Evolutionary conservation across 495 filamentous ascomycete genomes (phyloP).

Genomic region (Filosporella fistucella): DNA sequence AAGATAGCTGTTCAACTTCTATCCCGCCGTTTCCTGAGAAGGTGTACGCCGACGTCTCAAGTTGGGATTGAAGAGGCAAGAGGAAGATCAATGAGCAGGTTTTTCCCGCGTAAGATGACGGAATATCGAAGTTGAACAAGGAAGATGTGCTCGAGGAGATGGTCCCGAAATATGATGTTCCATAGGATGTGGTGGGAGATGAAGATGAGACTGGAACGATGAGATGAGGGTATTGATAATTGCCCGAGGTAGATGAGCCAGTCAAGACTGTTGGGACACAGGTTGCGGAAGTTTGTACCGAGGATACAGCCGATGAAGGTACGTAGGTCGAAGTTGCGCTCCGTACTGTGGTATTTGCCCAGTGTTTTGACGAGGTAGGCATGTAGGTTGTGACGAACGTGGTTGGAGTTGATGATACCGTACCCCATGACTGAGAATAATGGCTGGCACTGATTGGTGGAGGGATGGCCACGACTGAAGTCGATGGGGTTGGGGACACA

Average conservation of each 20-base stretch:
- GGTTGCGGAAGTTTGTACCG: conserved; percentile 17
- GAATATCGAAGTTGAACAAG: conserved; percentile 68
- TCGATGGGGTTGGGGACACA: too few relatives aligned
- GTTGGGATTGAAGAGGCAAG: conserved; percentile 46
- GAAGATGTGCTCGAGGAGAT: conserved; percentile 49
- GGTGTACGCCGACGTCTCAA: conserved; percentile 47
- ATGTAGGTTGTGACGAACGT: not conserved
- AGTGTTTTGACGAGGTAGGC: conserved; percentile 17
- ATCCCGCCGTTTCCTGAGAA: conserved; percentile 53
- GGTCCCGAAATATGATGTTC: conserved; percentile 50
- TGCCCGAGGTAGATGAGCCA: conserved; percentile 26
- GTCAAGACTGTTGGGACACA: conserved; percentile 46
- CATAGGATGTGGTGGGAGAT: conserved; percentile 42
- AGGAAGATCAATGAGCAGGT: conserved; percentile 63
- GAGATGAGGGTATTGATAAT: conserved; percentile 60
- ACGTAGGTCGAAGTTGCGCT: too few relatives aligned
- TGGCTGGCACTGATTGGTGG: too few relatives aligned
- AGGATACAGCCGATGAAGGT: not conserved
- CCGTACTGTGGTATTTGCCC: not conserved
- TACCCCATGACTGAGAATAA: too few relatives aligned
- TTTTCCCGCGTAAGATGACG: conserved; percentile 42
- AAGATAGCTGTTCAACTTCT: conserved; percentile 41
- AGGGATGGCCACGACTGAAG: too few relatives aligned
- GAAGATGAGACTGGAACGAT: conserved; percentile 59
- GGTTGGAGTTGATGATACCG: not conserved